Percentiles rank a stretch among this genome's conserved stretches.
Evolutionary conservation across 2,329 filamentous ascomycete genomes (phyloP).

Genomic region (Aurifilum marmelostoma): DNA sequence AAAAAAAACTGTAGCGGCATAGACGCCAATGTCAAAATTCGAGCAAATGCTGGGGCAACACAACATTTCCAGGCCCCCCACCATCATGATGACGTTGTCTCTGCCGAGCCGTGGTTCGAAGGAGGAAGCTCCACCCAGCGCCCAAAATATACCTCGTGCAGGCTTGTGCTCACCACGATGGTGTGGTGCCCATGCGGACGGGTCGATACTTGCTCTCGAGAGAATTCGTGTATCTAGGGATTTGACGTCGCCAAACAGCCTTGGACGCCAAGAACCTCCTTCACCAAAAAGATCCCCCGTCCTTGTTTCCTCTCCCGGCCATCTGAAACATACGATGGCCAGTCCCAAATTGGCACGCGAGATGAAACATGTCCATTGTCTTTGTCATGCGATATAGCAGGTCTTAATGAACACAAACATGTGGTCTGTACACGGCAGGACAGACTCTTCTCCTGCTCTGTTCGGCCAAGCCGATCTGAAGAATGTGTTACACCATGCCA

Average conservation of each 20-base stretch:
- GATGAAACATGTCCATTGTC: conserved; percentile 25
- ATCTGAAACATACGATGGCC: conserved; percentile 26
- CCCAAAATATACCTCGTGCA: not conserved
- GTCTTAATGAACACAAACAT: too few relatives aligned
- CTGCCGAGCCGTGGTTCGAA: not conserved
- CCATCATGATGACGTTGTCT: conserved; percentile 6
- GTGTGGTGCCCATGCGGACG: not conserved
- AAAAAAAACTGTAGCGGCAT: not conserved
- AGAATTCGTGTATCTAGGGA: not conserved
- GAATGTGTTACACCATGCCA: not conserved
- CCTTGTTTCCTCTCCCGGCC: conserved; percentile 20
- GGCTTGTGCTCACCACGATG: not conserved
- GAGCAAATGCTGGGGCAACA: not conserved
- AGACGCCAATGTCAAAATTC: conserved; percentile 8
- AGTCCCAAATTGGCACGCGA: conserved; percentile 19
- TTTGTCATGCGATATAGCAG: conserved; percentile 7
- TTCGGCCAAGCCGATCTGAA: not conserved
- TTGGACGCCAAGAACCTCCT: not conserved
- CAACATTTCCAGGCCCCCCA: not conserved
- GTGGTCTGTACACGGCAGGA: not conserved
- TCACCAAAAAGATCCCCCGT: conserved; percentile 15
- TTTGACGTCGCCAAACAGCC: conserved; percentile 7
- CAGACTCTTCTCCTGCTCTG: not conserved
- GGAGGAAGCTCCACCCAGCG: not conserved
- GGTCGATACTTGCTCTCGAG: not conserved